Evolutionary conservation across 345 rosid genomes (phyloP).

Genomic region (Nephelium lappaceum): DNA sequence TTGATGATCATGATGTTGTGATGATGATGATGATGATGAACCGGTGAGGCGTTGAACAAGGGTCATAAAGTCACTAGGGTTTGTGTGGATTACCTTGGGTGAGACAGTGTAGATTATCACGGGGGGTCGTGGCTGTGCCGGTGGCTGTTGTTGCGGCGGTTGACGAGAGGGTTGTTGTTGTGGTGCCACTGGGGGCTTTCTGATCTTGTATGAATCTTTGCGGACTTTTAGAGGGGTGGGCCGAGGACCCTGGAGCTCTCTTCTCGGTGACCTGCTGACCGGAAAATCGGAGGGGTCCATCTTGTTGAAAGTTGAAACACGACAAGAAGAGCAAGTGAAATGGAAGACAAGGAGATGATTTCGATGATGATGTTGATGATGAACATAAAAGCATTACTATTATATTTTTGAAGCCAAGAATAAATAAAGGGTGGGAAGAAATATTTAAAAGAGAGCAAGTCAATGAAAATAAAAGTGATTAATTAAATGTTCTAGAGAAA

Average conservation of each 20-base stretch:
- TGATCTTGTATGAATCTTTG: constrained; percentile 83
- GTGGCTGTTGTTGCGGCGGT: constrained; percentile 25
- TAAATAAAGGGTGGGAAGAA: not conserved
- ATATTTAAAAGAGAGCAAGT: not conserved
- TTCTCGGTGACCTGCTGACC: constrained; percentile 57
- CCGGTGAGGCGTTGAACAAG: constrained; percentile 97
- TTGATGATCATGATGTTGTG: constrained; percentile 19
- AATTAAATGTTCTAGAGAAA: not conserved
- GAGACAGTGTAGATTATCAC: constrained; percentile 86
- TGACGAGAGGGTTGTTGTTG: constrained; percentile 18
- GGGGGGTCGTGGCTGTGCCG: constrained; percentile 49
- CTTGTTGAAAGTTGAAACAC: not conserved
- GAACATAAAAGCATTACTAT: constrained; percentile 22
- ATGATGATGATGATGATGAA: constrained; percentile 4
- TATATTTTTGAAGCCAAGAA: constrained; percentile 2
- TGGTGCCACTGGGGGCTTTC: constrained; percentile 60
- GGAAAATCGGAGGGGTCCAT: constrained; percentile 50
- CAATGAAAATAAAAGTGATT: not conserved
- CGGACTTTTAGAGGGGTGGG: constrained; percentile 72
- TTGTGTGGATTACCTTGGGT: constrained; percentile 83
- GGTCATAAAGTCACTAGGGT: constrained; percentile 78
- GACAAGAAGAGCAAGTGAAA: not conserved
- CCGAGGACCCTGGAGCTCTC: constrained; percentile 81
- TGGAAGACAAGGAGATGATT: not conserved
- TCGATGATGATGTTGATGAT: not conserved